These are phyloP conservation scores for Pinguiococcus pyrenoidosus DNA, from an alignment of 108 stramenopile genomes.

Conservation along the genomic window DNA sequence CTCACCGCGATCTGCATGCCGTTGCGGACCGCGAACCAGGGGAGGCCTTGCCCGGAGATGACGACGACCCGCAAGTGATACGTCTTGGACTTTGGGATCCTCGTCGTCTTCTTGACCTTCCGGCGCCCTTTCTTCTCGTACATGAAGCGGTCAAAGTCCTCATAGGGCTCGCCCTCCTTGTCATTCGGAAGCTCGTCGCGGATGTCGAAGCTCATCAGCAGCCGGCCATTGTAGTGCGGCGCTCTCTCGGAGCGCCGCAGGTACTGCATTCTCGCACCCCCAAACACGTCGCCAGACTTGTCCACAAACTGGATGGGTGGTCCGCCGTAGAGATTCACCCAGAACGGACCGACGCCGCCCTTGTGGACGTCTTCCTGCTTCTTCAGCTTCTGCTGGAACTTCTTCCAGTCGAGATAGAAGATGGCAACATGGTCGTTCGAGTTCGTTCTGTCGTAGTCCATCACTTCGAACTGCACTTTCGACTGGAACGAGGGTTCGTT, in stretches of 20 bases:
- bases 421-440: slow-evolving; percentile 9
- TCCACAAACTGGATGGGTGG: neutral
- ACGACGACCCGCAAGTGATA: too few relatives aligned
- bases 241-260: slow-evolving; percentile 7
- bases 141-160: too few relatives aligned
- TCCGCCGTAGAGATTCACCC: slow-evolving; percentile 23
- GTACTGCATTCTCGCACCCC: too few relatives aligned
- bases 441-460: slow-evolving; percentile 23
- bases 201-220: slow-evolving; percentile 2
- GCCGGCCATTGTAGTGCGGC: slow-evolving; percentile 17
- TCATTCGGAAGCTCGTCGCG: slow-evolving; percentile 1
- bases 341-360: slow-evolving; percentile 14
- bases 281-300: neutral
- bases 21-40: too few relatives aligned
- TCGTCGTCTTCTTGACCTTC: too few relatives aligned
- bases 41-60: too few relatives aligned
- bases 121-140: too few relatives aligned
- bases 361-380: neutral
- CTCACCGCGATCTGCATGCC: slow-evolving; percentile 21
- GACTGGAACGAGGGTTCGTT: slow-evolving; percentile 13
- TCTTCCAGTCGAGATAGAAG: neutral
- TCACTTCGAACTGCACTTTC: slow-evolving; percentile 9
- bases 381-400: neutral
- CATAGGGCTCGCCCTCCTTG: neutral
- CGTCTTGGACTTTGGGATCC: too few relatives aligned